Evolutionary conservation across 768 basidiomycete species (phyloP), one percentile per base, ranked within the genome.

Genomic region (Amanita molliuscula): DNA sequence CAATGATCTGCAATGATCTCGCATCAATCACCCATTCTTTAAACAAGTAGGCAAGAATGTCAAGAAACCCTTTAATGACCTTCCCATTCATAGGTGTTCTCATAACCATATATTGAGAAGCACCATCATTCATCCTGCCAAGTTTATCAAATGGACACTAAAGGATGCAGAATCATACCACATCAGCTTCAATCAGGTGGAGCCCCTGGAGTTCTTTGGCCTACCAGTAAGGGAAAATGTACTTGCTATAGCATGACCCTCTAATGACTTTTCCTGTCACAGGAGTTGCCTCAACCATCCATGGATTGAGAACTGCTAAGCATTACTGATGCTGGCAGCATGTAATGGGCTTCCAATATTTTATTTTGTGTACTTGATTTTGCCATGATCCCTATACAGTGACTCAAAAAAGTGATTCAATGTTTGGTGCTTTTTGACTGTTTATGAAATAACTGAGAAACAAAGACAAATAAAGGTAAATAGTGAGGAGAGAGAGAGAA

Each of bases 61-160:
- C n/a, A n/a, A n/a, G n/a, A n/a, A n/a, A n/a, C n/a, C n/a, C n/a
- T n/a, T n/a, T n/a, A n/a, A n/a, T n/a, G n/a, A n/a, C n/a, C n/a
- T n/a, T n/a, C n/a, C n/a, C n/a, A n/a, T n/a, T n/a, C n/a, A n/a
- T n/a, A n/a, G n/a, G n/a, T n/a, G n/a, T n/a, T n/a, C n/a, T n/a
- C n/a, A n/a, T n/a, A n/a, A n/a, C n/a, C n/a, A n/a, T n/a, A n/a
- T n/a, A n/a, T n/a, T n/a, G n/a, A n/a, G n/a, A n/a, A n/a, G n/a
- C n/a, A n/a, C n/a, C n/a, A n/a, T 62, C 44, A 59, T 60, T 55
- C 59, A 59, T 50, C 57, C 58, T 25, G 54, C 62, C 33, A 65
- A 64, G 53, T 61, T 59, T 31, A 61, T 35, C 52, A 55, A 62
- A 48, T 68, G 65, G 62, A 64, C 60, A 42, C 5, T 47, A 26